Conservation (phyloP, 352 stramenopile species). For the Pythium rishiriense region DNA sequence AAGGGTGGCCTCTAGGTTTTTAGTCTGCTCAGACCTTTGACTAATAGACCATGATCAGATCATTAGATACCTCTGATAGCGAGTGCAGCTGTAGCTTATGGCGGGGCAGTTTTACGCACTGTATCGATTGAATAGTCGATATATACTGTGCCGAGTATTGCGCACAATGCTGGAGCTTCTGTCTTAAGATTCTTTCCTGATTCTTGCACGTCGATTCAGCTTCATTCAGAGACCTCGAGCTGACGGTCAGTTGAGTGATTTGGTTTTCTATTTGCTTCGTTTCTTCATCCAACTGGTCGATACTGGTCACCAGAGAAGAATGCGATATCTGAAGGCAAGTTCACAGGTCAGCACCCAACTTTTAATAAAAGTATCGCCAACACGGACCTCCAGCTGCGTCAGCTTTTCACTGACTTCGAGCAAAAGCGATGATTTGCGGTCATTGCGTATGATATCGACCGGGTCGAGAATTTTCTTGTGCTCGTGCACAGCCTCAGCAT, state of each 20-base stretch:
- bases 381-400: neutral
- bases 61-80: neutral
- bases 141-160: neutral
- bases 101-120: neutral
- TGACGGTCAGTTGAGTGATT: neutral
- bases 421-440: neutral
- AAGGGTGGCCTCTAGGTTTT: neutral
- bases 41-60: neutral
- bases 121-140: neutral
- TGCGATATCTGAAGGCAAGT: neutral
- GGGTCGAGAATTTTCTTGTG: conserved; percentile 9
- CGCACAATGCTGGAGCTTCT: conserved; percentile 1
- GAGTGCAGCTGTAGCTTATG: neutral
- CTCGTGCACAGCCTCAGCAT: neutral
- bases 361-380: neutral
- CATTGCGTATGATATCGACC: neutral
- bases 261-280: neutral
- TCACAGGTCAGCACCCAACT: neutral
- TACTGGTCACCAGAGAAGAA: neutral
- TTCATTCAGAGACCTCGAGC: neutral
- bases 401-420: neutral
- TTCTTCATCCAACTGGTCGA: neutral
- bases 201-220: neutral
- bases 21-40: neutral
- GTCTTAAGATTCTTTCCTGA: neutral